phyloP scores from a whole-genome alignment of 805 yeast species.

The Wickerhamiella kazuoi region DNA sequence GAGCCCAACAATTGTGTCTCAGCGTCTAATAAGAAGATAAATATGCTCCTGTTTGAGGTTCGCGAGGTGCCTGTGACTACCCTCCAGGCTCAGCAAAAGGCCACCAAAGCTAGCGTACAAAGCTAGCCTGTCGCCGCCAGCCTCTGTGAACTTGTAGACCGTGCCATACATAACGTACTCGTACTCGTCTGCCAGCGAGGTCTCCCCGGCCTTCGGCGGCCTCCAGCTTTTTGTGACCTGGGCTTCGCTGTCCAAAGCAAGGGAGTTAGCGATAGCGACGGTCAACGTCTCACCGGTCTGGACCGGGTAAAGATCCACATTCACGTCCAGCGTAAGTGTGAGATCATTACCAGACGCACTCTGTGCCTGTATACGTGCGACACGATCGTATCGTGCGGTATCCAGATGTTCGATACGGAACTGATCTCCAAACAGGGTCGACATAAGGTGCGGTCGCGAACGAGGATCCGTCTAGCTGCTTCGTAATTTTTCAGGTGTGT shows the following conservation, averaged over 20 bases:
- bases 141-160: slow-evolving; percentile 90
- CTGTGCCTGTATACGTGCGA: slow-evolving; percentile 70
- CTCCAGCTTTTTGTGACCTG: slow-evolving; percentile 50
- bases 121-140: slow-evolving; percentile 41
- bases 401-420: slow-evolving; percentile 75
- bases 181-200: slow-evolving; percentile 85
- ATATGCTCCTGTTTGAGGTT: slow-evolving; percentile 86
- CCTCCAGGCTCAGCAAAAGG: slow-evolving; percentile 79
- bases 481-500: neutral
- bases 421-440: slow-evolving; percentile 82
- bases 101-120: slow-evolving; percentile 96
- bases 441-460: too few species aligned
- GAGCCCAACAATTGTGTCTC: too few species aligned
- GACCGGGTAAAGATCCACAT: slow-evolving; percentile 83
- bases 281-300: slow-evolving; percentile 60
- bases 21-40: slow-evolving; percentile 72
- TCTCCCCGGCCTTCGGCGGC: slow-evolving; percentile 68
- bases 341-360: slow-evolving; percentile 70
- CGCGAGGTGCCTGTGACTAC: slow-evolving; percentile 78
- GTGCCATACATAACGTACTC: slow-evolving; percentile 98
- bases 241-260: slow-evolving; percentile 36
- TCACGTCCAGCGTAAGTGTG: slow-evolving; percentile 72
- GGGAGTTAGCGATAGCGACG: slow-evolving; percentile 64
- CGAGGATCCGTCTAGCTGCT: too few species aligned
- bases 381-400: slow-evolving; percentile 79